Percentiles rank a stretch among this genome's conserved stretches.
Conservation (phyloP, 2,329 filamentous ascomycete genomes). For the Trichoderma sp. region DNA sequence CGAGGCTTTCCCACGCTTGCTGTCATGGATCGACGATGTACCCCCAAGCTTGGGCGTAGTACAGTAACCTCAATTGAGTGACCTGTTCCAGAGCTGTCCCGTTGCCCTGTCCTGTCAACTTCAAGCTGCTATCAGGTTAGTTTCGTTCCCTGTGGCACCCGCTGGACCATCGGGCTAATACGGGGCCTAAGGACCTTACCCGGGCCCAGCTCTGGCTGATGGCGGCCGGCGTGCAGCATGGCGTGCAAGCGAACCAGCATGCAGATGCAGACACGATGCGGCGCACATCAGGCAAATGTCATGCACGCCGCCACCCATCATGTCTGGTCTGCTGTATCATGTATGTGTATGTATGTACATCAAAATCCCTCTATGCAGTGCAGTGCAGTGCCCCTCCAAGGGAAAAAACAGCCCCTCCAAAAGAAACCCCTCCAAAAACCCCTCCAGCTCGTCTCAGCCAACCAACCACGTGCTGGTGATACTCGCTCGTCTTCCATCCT, state of each 20-base stretch:
- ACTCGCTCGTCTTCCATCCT: background rate
- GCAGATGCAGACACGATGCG: constrained; percentile 8
- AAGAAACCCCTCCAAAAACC: background rate
- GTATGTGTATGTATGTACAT: background rate
- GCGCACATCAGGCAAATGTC: constrained; percentile 17
- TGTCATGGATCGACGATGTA: background rate
- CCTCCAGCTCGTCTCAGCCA: constrained; percentile 11
- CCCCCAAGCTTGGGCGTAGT: background rate
- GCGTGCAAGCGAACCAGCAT: constrained; percentile 15
- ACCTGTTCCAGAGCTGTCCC: background rate
- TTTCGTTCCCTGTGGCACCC: background rate
- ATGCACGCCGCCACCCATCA: background rate
- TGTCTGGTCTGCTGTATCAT: background rate
- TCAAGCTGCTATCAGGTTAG: background rate
- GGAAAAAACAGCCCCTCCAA: background rate
- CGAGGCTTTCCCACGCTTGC: background rate
- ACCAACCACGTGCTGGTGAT: background rate
- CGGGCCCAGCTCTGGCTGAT: background rate
- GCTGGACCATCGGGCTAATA: background rate
- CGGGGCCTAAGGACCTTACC: constrained; percentile 12
- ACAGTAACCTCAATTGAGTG: background rate
- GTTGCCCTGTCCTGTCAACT: background rate
- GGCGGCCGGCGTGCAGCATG: constrained; percentile 13
- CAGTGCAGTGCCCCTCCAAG: background rate
- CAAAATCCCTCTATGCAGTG: background rate